Base-by-base conservation (phyloP, 352 stramenopile species). In the Pythium vanterpoolii region DNA sequence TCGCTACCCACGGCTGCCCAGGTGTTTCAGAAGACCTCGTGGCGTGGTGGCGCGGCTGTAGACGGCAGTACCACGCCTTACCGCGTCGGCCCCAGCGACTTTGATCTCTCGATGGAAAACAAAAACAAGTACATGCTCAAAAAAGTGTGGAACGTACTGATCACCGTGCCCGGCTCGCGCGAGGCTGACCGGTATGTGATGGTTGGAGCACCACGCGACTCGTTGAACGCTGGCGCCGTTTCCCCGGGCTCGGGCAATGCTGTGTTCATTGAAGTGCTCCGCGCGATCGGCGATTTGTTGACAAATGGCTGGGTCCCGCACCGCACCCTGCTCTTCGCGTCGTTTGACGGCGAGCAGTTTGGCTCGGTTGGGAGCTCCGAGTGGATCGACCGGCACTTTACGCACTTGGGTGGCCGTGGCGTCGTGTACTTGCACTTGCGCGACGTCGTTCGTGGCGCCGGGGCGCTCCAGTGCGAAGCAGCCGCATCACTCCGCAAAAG, bases 351-450 rank as follows among this genome's bases (percentile, higher is more conserved):
- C 23, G 81, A 93, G 50, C 80, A 93, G 60, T 92, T 87, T 53
- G 85, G 85, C 16, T 79, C 83, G 0, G 81, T 92, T 10, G 85
- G 85, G 21, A 91, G 77, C 42, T 91, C 85, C 2, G 77, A 90
- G 59, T 93, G 85, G 85, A 93, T 94, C 45, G 83, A 94, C 28
- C 77, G 77, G 18, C 82, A 91, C 57, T 76, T 78, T n/a, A 80
- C 76, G 39, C 76, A 86, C 49, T 69, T 87, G 31, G 68, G 69
- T 4, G 76, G 78, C 14, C 81, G 78, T 30, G 83, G 77, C 5
- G 72, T 94, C 42, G 76, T 89, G 43, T 93, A 91, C 39, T 31
- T 94, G 27, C 83, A 91, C 60, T 47, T 94, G 24, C 73, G 77
- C 30, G 82, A 90, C 55, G 79, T 77, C n/a, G 84, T 94, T 27